Evolutionary conservation across 2,329 filamentous ascomycete genomes (phyloP), one percentile per base, ranked within the genome.

Genomic region (Phaeomoniella chlamydospora): DNA sequence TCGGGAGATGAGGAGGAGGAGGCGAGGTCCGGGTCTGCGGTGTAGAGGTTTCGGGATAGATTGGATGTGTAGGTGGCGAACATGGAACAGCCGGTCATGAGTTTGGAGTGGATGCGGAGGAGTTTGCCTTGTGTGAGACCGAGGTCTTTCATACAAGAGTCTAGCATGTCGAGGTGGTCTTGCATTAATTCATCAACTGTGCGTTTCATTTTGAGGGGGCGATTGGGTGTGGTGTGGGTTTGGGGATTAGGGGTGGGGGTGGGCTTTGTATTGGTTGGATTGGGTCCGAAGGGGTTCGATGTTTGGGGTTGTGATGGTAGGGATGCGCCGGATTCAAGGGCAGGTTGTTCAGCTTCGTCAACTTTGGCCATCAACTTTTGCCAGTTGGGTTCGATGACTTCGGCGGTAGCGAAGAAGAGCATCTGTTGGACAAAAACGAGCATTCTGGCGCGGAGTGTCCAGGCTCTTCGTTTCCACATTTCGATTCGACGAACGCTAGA

Each of bases 181-280:
- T 96, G 85, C 90, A 98, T 98, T 52, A 98, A 62, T 61, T 96
- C 86, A 51, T 98, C 90, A 1, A 98, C 90, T 0, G 90, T 98
- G 26, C 86, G 57, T 47, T 74, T 76, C n/a, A 68, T 67, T 38
- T 70, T 61, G 36, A 55, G 61, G 19, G 51, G 55, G 17, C 53
- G 58, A 42, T 52, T 60, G 37, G 50, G 51, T 26, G 6, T n/a
- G 4, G 52, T n/a, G 22, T 6, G 9, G 50, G 36, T 55, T 49
- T 47, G 53, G 57, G 29, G 49, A 54, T 5, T 51, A 49, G 40
- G 57, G 48, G 41, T 40, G 57, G 29, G 49, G 54, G 4, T 51
- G 49, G 40, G 57, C 48, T 41, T 40, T 33, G 52, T 54, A 34
- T 51, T 52, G 5, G 54, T 53, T 26, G 22, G 9, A 26, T 26